Percentiles rank a stretch among this genome's conserved stretches.
phyloP scores from a whole-genome alignment of 495 filamentous ascomycete genomes.

The Trichoderma orchidacearum region DNA sequence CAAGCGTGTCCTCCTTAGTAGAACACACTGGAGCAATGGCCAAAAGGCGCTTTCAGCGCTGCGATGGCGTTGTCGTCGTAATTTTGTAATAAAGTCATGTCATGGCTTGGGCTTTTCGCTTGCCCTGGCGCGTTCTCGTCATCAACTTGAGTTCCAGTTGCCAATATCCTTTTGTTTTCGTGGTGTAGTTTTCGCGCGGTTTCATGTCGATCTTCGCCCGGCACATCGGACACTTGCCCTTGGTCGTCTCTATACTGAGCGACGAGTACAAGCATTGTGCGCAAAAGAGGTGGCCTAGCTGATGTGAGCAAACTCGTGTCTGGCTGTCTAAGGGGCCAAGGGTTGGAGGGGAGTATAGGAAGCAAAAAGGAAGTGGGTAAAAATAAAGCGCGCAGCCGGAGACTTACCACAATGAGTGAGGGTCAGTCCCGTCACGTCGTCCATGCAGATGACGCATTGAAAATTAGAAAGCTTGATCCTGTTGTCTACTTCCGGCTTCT shows the following conservation, averaged over 20 bases:
- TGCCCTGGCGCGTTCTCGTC: conserved; percentile 33
- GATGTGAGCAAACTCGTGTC: conserved; percentile 2
- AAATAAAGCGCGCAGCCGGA: background rate
- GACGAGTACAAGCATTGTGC: conserved; percentile 66
- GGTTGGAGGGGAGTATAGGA: background rate
- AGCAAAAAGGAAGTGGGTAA: background rate
- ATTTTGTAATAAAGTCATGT: background rate
- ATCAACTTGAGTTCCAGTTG: conserved; percentile 49
- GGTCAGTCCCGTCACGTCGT: conserved; percentile 56
- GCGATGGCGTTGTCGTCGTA: no score
- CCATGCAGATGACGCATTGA: conserved; percentile 80
- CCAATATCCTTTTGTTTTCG: conserved; percentile 30
- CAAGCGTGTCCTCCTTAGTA: no score
- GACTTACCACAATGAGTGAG: conserved; percentile 71
- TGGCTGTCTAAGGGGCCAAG: no score
- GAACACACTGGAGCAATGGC: no score
- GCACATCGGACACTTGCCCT: conserved; percentile 38
- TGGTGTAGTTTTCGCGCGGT: conserved; percentile 16
- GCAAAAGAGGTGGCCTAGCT: conserved; percentile 72
- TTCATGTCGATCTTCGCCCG: conserved; percentile 41
- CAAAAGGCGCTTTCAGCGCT: no score
- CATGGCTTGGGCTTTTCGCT: conserved; percentile 12
- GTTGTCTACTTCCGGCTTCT: conserved; percentile 35
- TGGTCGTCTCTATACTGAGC: conserved; percentile 42
- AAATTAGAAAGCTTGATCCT: conserved; percentile 40